Percentiles rank a stretch among this genome's conserved stretches.
Conservation (phyloP, 2,329 filamentous ascomycete species). For the Trichoderma polysporum region DNA sequence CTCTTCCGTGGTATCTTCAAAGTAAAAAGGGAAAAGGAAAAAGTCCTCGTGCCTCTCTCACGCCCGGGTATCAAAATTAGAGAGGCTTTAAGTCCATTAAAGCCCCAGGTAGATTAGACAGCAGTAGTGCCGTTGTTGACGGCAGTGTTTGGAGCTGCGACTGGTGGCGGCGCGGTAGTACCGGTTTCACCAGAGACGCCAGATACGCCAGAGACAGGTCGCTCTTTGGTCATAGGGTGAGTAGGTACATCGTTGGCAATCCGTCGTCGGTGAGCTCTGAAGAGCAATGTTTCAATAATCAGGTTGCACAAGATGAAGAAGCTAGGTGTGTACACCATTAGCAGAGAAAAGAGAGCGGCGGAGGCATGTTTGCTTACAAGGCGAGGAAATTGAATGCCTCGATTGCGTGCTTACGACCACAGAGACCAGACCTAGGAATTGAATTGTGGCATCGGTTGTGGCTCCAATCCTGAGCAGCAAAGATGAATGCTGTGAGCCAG, state of each 20-base stretch:
- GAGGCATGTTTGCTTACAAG: slow-evolving; percentile 24
- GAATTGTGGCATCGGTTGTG: slow-evolving; percentile 17
- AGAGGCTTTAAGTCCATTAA: background rate
- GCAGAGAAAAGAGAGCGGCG: background rate
- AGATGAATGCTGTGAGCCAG: slow-evolving; percentile 31
- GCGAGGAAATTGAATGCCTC: slow-evolving; percentile 28
- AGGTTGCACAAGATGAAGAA: slow-evolving; percentile 25
- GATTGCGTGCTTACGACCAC: slow-evolving; percentile 26
- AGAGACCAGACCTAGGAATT: slow-evolving; percentile 13
- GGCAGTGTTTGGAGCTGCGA: background rate
- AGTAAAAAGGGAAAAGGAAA: background rate
- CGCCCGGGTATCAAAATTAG: slow-evolving; percentile 14
- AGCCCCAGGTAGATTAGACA: background rate
- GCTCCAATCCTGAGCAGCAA: slow-evolving; percentile 27
- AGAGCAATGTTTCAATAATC: slow-evolving; percentile 20
- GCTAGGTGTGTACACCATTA: background rate
- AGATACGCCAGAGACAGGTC: slow-evolving; percentile 9
- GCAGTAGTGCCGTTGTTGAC: background rate
- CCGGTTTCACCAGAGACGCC: slow-evolving; percentile 6
- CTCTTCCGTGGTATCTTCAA: background rate
- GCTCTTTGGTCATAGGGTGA: background rate
- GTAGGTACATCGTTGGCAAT: background rate
- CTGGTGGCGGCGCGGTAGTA: background rate
- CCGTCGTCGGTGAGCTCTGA: background rate
- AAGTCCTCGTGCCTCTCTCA: background rate